A percentile compares a stretch with the other conserved stretches of the same genome.
Evolutionary conservation across 495 filamentous ascomycete genomes (phyloP).

Genomic region (Gamarada debralockiae): DNA sequence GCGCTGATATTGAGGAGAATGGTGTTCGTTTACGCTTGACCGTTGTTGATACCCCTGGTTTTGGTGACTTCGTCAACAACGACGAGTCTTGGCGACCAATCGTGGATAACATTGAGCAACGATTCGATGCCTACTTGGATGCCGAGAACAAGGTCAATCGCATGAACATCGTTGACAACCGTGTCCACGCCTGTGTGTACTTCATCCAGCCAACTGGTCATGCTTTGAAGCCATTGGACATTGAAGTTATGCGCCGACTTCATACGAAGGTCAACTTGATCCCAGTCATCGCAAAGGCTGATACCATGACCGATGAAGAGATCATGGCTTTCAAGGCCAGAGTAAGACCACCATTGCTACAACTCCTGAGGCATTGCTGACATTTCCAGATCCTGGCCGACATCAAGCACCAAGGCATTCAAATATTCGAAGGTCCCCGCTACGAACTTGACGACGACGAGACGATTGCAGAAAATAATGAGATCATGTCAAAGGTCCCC

Average conservation of each 20-base stretch:
- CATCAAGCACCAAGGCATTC: conserved; percentile 92
- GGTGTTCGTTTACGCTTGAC: conserved; percentile 95
- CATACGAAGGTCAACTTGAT: conserved; percentile 99
- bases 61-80: conserved; percentile 99
- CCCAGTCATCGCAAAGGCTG: conserved; percentile 96
- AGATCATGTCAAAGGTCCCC: conserved; percentile 99
- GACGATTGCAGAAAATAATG: conserved; percentile 98
- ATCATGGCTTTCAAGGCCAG: conserved; percentile 89
- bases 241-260: conserved; percentile 97
- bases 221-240: conserved; percentile 98
- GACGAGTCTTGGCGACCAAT: conserved; percentile 99
- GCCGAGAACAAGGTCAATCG: conserved; percentile 99
- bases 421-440: conserved; percentile 97
- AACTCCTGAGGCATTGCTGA: not conserved
- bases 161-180: conserved; percentile 99
- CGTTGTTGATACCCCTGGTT: conserved; percentile 96
- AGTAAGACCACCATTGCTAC: conserved; percentile 47
- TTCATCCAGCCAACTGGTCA: conserved; percentile 99
- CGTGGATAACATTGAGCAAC: conserved; percentile 98
- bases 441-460: conserved; percentile 99
- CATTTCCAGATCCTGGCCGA: conserved; percentile 82
- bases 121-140: conserved; percentile 96
- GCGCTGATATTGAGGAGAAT: conserved; percentile 98
- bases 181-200: conserved; percentile 97
- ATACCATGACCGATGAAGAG: conserved; percentile 97